Percentiles rank a stretch among this genome's conserved stretches.
Evolutionary conservation across 2,329 filamentous ascomycete genomes (phyloP).

Genomic region (Sporothrix curviconia): DNA sequence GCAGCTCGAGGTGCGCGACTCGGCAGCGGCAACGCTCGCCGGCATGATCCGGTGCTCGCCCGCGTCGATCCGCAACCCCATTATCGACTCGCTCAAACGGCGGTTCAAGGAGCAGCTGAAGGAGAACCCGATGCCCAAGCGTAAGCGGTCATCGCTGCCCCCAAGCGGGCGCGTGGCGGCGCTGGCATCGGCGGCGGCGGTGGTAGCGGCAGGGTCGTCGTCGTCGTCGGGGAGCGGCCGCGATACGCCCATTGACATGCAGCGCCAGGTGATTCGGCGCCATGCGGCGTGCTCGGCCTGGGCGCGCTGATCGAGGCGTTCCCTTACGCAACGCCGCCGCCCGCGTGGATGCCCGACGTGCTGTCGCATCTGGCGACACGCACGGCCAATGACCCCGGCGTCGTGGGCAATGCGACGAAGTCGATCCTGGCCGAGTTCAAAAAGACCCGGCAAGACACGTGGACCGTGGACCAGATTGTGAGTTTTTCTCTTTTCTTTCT

Average conservation of each 20-base stretch:
- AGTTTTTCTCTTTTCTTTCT: not conserved
- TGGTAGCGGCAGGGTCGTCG: not conserved
- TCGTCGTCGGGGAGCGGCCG: constrained; percentile 2
- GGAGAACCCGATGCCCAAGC: constrained; percentile 82
- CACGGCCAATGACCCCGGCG: constrained; percentile 80
- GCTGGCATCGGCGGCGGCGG: constrained; percentile 38
- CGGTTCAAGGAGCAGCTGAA: constrained; percentile 73
- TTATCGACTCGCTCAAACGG: constrained; percentile 67
- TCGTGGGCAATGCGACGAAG: constrained; percentile 95
- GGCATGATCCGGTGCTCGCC: constrained; percentile 98
- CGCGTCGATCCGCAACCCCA: constrained; percentile 65
- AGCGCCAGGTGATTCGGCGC: constrained; percentile 70
- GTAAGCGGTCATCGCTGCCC: constrained; percentile 39
- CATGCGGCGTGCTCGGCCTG: constrained; percentile 90
- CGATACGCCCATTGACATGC: constrained; percentile 50
- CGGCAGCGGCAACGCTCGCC: constrained; percentile 84
- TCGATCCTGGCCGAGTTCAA: constrained; percentile 93
- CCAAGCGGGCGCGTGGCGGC: too few species aligned
- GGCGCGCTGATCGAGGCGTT: constrained; percentile 92
- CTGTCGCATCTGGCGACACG: constrained; percentile 76
- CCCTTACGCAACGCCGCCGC: constrained; percentile 89
- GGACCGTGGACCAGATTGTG: constrained; percentile 97
- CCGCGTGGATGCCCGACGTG: constrained; percentile 88
- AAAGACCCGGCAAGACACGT: constrained; percentile 98
- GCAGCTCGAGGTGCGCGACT: constrained; percentile 89